A percentile compares a stretch with the other conserved stretches of the same genome.
Evolutionary conservation across 805 yeast species (phyloP).

Genomic region (Saturnispora quitensis): DNA sequence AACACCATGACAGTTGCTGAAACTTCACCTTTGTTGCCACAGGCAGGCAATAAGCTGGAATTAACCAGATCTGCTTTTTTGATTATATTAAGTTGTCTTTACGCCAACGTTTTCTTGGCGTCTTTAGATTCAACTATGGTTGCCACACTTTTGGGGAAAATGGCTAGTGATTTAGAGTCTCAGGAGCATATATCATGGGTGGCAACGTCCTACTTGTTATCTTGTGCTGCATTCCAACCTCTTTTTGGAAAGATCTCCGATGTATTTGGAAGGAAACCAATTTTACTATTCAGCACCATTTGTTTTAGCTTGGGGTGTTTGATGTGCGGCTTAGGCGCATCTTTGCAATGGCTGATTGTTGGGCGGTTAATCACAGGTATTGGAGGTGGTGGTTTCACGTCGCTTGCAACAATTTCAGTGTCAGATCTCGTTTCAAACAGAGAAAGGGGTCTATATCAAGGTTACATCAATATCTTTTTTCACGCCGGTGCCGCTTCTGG

Average conservation of each 20-base stretch:
- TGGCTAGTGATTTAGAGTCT: slow-evolving; percentile 43
- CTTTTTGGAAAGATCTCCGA: slow-evolving; percentile 46
- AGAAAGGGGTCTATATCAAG: slow-evolving; percentile 75
- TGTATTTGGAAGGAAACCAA: slow-evolving; percentile 40
- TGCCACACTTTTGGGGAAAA: slow-evolving; percentile 40
- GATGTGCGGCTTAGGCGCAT: slow-evolving; percentile 33
- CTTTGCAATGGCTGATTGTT: slow-evolving; percentile 36
- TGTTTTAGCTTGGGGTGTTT: slow-evolving; percentile 32
- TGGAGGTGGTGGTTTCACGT: slow-evolving; percentile 82
- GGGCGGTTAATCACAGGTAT: slow-evolving; percentile 73
- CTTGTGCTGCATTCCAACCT: slow-evolving; percentile 44
- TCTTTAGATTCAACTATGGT: slow-evolving; percentile 49
- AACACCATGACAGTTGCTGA: slow-evolving; percentile 3
- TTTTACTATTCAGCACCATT: slow-evolving; percentile 27
- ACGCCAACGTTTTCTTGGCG: slow-evolving; percentile 31
- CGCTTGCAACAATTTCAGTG: slow-evolving; percentile 65
- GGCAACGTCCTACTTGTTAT: slow-evolving; percentile 33
- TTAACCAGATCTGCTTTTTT: slow-evolving; percentile 8
- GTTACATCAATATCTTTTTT: slow-evolving; percentile 65
- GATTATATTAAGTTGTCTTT: slow-evolving; percentile 14
- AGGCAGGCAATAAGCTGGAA: background rate
- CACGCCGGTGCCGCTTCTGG: slow-evolving; percentile 73
- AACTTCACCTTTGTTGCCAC: slow-evolving; percentile 4
- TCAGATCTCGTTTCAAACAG: slow-evolving; percentile 71
- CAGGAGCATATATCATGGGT: slow-evolving; percentile 36